phyloP scores from a whole-genome alignment of 768 basidiomycete species.

The Termitomyces sp. region DNA sequence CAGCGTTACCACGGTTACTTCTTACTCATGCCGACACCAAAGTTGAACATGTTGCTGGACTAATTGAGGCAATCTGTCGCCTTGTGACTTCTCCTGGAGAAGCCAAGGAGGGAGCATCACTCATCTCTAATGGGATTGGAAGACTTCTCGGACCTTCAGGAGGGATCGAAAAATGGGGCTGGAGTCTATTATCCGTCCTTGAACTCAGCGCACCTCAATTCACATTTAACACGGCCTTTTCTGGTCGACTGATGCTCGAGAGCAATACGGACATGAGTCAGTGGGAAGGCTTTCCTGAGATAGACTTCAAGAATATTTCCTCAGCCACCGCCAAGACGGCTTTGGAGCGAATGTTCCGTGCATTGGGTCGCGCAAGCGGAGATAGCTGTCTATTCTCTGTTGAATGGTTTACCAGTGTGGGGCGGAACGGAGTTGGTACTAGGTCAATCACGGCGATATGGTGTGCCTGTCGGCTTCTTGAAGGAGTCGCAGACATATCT shows the following conservation, averaged over 20 bases:
- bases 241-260: conserved; percentile 56
- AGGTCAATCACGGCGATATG: conserved; percentile 71
- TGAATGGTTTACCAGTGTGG: conserved; percentile 73
- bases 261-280: conserved; percentile 30
- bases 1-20: conserved; percentile 68
- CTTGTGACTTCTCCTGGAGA: conserved; percentile 26
- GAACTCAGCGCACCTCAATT: conserved; percentile 60
- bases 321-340: conserved; percentile 46
- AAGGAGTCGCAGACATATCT: conserved; percentile 56
- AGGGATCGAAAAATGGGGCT: conserved; percentile 90
- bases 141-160: conserved; percentile 76
- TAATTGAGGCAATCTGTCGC: conserved; percentile 68
- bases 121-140: conserved; percentile 50
- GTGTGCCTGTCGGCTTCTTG: conserved; percentile 74
- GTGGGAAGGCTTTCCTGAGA: conserved; percentile 49
- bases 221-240: conserved; percentile 39
- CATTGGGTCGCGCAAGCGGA: conserved; percentile 64
- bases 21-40: conserved; percentile 67
- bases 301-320: conserved; percentile 49
- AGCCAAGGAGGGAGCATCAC: conserved; percentile 22
- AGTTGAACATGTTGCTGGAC: conserved; percentile 59
- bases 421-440: conserved; percentile 34
- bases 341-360: conserved; percentile 67
- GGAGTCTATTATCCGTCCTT: conserved; percentile 76
- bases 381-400: conserved; percentile 70